phyloP scores from a whole-genome alignment of 495 filamentous ascomycete genomes.

The Trichoderma asperelloides region DNA sequence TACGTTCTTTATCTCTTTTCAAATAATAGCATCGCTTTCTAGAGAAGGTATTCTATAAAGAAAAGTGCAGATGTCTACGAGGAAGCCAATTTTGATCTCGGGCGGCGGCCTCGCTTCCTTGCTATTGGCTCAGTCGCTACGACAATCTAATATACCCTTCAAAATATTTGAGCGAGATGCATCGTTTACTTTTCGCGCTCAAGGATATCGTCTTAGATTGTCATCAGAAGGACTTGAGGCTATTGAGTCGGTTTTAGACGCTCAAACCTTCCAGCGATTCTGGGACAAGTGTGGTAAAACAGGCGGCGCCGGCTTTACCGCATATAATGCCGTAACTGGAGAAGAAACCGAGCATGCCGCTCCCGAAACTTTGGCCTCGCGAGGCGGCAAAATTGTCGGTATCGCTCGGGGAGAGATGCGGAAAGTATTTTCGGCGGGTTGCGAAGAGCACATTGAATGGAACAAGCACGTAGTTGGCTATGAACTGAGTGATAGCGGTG shows the following conservation, averaged over 20 bases:
- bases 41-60: background rate
- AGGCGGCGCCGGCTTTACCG: slow-evolving; percentile 33
- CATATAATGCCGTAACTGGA: slow-evolving; percentile 38
- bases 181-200: slow-evolving; percentile 39
- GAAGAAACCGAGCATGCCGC: slow-evolving; percentile 16
- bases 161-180: slow-evolving; percentile 42
- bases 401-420: slow-evolving; percentile 45
- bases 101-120: slow-evolving; percentile 45
- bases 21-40: too few species aligned
- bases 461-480: slow-evolving; percentile 38
- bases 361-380: slow-evolving; percentile 24
- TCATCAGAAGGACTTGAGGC: slow-evolving; percentile 41
- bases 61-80: background rate
- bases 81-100: slow-evolving; percentile 44
- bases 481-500: slow-evolving; percentile 34
- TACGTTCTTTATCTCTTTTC: too few species aligned
- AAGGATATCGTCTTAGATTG: slow-evolving; percentile 48
- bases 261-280: slow-evolving; percentile 37
- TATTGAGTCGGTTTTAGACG: slow-evolving; percentile 41
- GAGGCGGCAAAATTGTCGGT: slow-evolving; percentile 42
- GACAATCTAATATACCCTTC: slow-evolving; percentile 37
- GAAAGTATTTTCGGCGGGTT: slow-evolving; percentile 35
- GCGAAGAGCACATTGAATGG: slow-evolving; percentile 38
- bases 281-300: slow-evolving; percentile 46
- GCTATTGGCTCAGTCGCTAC: slow-evolving; percentile 40